A percentile compares a stretch with the other conserved stretches of the same genome.
phyloP scores from a whole-genome alignment of 2,329 filamentous ascomycete genomes.

The Talaromyces rugulosus region DNA sequence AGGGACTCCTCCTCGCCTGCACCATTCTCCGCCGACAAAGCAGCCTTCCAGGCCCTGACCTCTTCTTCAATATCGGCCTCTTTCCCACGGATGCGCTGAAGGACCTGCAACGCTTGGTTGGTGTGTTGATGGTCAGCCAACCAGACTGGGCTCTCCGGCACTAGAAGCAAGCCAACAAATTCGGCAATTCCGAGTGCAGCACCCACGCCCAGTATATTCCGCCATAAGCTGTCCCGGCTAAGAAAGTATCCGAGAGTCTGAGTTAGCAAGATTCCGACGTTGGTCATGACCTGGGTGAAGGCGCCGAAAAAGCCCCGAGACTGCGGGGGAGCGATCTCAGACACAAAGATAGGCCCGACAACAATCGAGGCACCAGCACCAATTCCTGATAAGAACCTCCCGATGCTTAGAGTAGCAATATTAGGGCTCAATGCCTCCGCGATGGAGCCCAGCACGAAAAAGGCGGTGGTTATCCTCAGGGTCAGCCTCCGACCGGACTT shows the following conservation, averaged over 20 bases:
- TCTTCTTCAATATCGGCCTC: constrained; percentile 69
- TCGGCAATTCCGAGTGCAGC: constrained; percentile 66
- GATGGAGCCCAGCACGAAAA: constrained; percentile 71
- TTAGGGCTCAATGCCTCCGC: constrained; percentile 68
- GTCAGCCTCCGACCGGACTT: constrained; percentile 68
- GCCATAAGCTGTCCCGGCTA: constrained; percentile 74
- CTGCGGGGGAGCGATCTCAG: constrained; percentile 74
- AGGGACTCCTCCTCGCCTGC: constrained; percentile 67
- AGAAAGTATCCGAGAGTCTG: constrained; percentile 85
- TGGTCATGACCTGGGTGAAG: constrained; percentile 89
- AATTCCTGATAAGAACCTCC: constrained; percentile 74
- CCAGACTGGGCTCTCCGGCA: constrained; percentile 87
- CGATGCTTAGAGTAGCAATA: constrained; percentile 65
- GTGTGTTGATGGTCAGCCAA: constrained; percentile 63
- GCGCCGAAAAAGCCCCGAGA: constrained; percentile 73
- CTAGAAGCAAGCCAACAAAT: constrained; percentile 64
- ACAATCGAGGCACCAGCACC: constrained; percentile 88
- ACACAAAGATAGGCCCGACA: constrained; percentile 90
- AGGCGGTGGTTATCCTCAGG: constrained; percentile 71
- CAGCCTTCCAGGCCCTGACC: constrained; percentile 55
- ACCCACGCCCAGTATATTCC: constrained; percentile 73
- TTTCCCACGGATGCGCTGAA: constrained; percentile 73
- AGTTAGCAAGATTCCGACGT: constrained; percentile 78
- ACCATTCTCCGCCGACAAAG: constrained; percentile 20
- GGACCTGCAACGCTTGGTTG: constrained; percentile 58